A percentile compares a stretch with the other conserved stretches of the same genome.
Evolutionary conservation across 2,329 filamentous ascomycete genomes (phyloP).

Genomic region (Colletotrichum musae): DNA sequence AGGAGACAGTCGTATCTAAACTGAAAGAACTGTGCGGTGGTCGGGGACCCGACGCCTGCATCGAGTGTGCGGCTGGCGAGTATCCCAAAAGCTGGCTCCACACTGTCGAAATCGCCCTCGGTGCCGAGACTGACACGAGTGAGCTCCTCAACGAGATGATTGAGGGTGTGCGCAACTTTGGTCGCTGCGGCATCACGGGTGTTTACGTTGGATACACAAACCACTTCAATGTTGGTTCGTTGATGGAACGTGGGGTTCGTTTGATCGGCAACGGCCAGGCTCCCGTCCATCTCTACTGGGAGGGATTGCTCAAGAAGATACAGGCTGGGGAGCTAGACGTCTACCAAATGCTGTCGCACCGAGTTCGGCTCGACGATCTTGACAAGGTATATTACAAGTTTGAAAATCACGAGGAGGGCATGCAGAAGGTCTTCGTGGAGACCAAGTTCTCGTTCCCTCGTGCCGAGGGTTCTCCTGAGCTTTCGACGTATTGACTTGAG

Average conservation of each 20-base stretch:
- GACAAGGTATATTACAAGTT: conserved; percentile 77
- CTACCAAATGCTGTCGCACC: conserved; percentile 85
- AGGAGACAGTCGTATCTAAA: conserved; percentile 76
- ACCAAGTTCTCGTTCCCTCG: conserved; percentile 69
- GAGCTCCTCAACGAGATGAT: conserved; percentile 88
- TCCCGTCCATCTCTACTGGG: conserved; percentile 88
- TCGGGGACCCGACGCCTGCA: conserved; percentile 80
- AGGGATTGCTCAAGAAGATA: conserved; percentile 79
- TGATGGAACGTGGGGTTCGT: conserved; percentile 90
- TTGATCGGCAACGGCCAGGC: conserved; percentile 78
- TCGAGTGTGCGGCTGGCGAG: conserved; percentile 77
- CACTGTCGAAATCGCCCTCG: conserved; percentile 70
- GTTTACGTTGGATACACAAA: conserved; percentile 78
- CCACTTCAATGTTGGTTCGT: conserved; percentile 85
- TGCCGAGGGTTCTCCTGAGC: conserved; percentile 57
- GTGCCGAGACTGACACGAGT: conserved; percentile 87
- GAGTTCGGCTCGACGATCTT: conserved; percentile 81
- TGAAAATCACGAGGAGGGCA: conserved; percentile 72
- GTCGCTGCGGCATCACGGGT: conserved; percentile 83
- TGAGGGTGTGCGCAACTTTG: conserved; percentile 78
- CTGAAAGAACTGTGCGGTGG: conserved; percentile 82
- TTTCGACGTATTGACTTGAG: conserved; percentile 56
- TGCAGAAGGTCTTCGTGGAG: conserved; percentile 85
- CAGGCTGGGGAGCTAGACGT: conserved; percentile 79
- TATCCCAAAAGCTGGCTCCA: conserved; percentile 75